phyloP scores from a whole-genome alignment of 179 eudicot genomes.

The Nepenthes alata region DNA sequence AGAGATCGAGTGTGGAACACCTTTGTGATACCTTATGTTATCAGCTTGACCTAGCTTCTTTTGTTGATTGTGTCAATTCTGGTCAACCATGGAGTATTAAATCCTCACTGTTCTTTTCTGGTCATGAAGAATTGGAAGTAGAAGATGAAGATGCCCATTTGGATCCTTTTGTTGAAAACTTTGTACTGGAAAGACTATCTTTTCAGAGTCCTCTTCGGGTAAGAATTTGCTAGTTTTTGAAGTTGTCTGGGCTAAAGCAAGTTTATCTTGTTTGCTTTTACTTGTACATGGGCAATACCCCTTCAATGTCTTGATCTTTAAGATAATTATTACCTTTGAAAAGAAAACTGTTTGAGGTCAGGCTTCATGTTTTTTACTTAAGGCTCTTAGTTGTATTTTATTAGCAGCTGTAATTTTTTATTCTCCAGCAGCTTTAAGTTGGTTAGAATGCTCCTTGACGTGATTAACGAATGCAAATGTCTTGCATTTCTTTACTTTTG shows the following conservation, averaged over 20 bases:
- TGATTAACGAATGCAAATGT: too few relatives aligned
- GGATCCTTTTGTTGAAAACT: slow-evolving; percentile 94
- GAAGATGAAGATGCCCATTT: slow-evolving; percentile 30
- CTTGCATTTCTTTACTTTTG: too few relatives aligned
- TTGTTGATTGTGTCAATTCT: slow-evolving; percentile 87
- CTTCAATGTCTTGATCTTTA: too few relatives aligned
- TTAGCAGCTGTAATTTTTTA: too few relatives aligned
- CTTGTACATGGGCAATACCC: not conserved
- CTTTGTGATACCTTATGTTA: slow-evolving; percentile 91
- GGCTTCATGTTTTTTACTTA: too few relatives aligned
- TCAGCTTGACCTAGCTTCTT: slow-evolving; percentile 91
- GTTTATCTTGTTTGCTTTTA: not conserved
- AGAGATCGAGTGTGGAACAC: slow-evolving; percentile 75
- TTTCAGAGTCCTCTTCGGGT: slow-evolving; percentile 89
- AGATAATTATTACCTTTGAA: too few relatives aligned
- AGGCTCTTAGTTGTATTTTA: too few relatives aligned
- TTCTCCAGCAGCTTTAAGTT: too few relatives aligned
- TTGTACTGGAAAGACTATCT: slow-evolving; percentile 89
- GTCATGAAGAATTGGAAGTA: slow-evolving; percentile 34
- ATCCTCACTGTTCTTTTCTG: slow-evolving; percentile 63
- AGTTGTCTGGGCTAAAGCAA: not conserved
- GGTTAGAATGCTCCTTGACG: too few relatives aligned
- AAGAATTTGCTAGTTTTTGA: slow-evolving; percentile 13
- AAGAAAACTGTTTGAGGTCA: too few relatives aligned
- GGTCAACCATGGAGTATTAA: slow-evolving; percentile 74